A percentile compares a stretch with the other conserved stretches of the same genome.
Evolutionary conservation across 441 rosid genomes (phyloP).

Genomic region (Pelargonium myrrhifolium): DNA sequence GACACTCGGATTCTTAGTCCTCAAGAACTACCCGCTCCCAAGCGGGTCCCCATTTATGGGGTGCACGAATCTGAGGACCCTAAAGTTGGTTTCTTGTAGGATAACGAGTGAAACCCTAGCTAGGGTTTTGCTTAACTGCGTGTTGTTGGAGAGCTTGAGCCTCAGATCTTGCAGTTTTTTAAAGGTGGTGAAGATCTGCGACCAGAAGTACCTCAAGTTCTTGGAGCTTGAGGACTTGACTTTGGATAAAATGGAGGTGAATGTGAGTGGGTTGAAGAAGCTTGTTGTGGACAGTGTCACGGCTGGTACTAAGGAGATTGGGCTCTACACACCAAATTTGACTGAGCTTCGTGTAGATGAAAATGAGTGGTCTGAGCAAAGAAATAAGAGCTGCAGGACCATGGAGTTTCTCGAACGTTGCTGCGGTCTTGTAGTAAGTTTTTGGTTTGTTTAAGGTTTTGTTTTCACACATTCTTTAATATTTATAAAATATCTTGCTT

Average conservation of each 20-base stretch:
- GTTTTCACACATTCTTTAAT: too few relatives aligned
- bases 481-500: too few relatives aligned
- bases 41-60: neutral
- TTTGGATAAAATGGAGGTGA: neutral
- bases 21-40: constrained; percentile 8
- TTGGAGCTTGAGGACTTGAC: constrained; percentile 1
- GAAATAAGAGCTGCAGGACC: neutral
- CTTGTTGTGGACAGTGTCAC: neutral
- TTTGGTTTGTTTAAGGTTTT: neutral
- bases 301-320: neutral
- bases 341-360: neutral
- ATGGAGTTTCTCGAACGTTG: constrained; percentile 9
- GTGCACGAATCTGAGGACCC: constrained; percentile 4
- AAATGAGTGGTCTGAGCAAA: neutral
- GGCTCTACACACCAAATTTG: constrained; percentile 5
- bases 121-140: constrained; percentile 3
- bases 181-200: neutral
- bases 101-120: constrained; percentile 6
- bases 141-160: constrained; percentile 7
- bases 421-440: constrained; percentile 10
- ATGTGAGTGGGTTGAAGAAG: neutral
- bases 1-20: too few relatives aligned
- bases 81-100: neutral
- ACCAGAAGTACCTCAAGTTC: neutral
- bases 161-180: neutral